These are phyloP conservation scores for Geotrichum aggregatum DNA, from an alignment of 1,139 yeast genomes.

Conservation along the genomic window DNA sequence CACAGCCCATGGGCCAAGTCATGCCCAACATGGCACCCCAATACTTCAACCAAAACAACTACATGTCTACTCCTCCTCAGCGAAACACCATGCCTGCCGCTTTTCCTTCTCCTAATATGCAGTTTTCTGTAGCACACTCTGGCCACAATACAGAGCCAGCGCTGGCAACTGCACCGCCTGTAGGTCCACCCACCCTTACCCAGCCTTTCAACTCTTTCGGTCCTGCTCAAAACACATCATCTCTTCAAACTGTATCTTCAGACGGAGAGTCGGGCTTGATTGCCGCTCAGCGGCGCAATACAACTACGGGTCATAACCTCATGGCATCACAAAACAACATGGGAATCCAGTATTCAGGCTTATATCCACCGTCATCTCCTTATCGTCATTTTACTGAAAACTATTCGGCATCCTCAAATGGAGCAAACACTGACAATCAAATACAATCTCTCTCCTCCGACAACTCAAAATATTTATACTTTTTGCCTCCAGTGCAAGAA, in stretches of 20 bases:
- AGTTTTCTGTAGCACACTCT: neutral
- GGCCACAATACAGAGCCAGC: neutral
- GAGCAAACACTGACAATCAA: neutral
- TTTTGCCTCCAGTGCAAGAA: slow-evolving; percentile 18
- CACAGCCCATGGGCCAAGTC: neutral
- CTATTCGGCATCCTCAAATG: neutral
- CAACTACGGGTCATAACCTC: slow-evolving; percentile 5
- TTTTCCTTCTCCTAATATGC: neutral
- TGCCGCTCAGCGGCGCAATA: slow-evolving; percentile 6
- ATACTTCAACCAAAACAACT: neutral
- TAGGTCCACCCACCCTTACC: neutral
- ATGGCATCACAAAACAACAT: neutral
- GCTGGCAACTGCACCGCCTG: neutral
- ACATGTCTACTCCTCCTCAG: neutral
- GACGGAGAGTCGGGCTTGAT: neutral
- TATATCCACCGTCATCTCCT: neutral
- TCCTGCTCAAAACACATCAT: neutral
- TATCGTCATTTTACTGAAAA: neutral
- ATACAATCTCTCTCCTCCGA: neutral
- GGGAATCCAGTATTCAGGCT: neutral
- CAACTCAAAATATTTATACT: slow-evolving; percentile 5
- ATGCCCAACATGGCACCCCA: neutral
- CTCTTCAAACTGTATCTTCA: slow-evolving; percentile 1
- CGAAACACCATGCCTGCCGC: neutral
- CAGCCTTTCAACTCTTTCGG: neutral